phyloP scores from a whole-genome alignment of 176 grass and related monocot species.

The Triticum turgidum region DNA sequence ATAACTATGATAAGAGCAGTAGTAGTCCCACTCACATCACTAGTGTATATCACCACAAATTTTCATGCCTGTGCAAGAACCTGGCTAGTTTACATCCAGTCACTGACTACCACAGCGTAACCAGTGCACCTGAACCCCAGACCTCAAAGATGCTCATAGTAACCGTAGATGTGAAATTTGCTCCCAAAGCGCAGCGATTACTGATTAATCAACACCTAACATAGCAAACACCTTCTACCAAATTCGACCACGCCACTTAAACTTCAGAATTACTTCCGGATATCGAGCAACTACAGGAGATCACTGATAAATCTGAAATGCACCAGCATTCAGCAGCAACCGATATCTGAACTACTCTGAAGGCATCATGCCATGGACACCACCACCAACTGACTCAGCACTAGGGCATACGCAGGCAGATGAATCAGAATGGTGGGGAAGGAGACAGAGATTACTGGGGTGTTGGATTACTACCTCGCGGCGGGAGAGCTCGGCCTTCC shows the following conservation, averaged over 20 bases:
- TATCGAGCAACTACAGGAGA: background rate
- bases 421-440: background rate
- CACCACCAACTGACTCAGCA: background rate
- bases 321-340: background rate
- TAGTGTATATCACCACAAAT: background rate
- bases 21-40: background rate
- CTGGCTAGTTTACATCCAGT: background rate
- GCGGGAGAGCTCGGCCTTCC: slow-evolving; percentile 97
- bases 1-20: background rate
- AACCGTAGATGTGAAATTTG: background rate
- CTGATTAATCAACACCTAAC: background rate
- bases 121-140: background rate
- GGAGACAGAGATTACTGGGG: background rate
- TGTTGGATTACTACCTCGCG: slow-evolving; percentile 57
- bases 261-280: background rate
- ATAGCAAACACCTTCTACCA: background rate
- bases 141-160: background rate
- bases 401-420: background rate
- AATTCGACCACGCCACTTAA: background rate
- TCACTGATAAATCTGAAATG: background rate
- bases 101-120: background rate
- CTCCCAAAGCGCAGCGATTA: background rate
- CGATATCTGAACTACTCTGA: background rate
- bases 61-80: background rate
- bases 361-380: background rate